These are phyloP conservation scores for Periconia sp. DNA, from an alignment of 2,329 filamentous ascomycete genomes.

Conservation along the genomic window DNA sequence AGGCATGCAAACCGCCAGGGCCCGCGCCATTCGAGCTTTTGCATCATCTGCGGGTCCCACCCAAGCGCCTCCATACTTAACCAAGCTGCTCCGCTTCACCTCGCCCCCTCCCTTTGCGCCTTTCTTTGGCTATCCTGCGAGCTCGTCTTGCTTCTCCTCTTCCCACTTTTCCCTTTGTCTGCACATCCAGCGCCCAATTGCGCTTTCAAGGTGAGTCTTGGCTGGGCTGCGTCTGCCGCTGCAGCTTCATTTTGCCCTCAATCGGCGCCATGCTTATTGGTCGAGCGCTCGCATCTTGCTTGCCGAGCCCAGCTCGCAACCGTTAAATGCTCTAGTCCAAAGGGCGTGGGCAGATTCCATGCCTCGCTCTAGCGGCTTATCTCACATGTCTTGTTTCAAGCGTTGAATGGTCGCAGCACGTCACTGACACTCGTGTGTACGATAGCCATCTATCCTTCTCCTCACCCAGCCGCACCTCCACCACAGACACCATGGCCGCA, in stretches of 20 bases:
- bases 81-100: slow-evolving; percentile 24
- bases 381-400: slow-evolving; percentile 25
- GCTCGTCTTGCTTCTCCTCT: neutral
- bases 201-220: slow-evolving; percentile 10
- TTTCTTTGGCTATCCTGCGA: too few relatives aligned
- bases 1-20: slow-evolving; percentile 33
- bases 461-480: slow-evolving; percentile 12
- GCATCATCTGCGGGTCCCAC: slow-evolving; percentile 38
- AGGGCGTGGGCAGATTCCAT: too few relatives aligned
- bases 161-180: neutral
- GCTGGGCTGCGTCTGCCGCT: slow-evolving; percentile 19
- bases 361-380: slow-evolving; percentile 32
- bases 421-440: slow-evolving; percentile 28
- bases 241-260: slow-evolving; percentile 22
- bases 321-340: slow-evolving; percentile 21
- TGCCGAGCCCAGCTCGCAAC: slow-evolving; percentile 22
- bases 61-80: slow-evolving; percentile 36
- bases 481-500: slow-evolving; percentile 53
- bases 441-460: slow-evolving; percentile 18
- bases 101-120: slow-evolving; percentile 13
- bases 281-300: slow-evolving; percentile 15
- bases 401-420: slow-evolving; percentile 18
- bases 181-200: slow-evolving; percentile 2
- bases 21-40: slow-evolving; percentile 29
- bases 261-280: slow-evolving; percentile 28